Evolutionary conservation across 2,329 filamentous ascomycete genomes (phyloP).

Genomic region (Sporothrix globosa): DNA sequence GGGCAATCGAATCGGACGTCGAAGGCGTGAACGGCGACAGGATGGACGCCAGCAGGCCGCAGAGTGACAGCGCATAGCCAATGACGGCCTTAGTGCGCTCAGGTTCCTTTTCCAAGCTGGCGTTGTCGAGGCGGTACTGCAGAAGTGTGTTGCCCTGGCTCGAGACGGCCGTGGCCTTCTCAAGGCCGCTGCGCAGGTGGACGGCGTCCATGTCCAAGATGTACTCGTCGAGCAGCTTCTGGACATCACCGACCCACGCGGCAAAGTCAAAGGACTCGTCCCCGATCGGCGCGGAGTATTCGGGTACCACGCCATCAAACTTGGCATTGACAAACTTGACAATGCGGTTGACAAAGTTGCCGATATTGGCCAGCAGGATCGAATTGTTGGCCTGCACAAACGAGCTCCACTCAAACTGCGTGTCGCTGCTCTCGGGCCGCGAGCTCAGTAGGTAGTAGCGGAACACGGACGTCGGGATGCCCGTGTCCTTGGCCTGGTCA

Average conservation of each 20-base stretch:
- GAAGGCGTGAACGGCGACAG: conserved; percentile 83
- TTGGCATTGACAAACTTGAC: conserved; percentile 78
- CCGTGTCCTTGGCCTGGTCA: conserved; percentile 84
- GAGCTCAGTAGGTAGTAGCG: conserved; percentile 86
- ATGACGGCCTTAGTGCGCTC: conserved; percentile 63
- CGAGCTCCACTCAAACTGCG: conserved; percentile 56
- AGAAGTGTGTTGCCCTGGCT: conserved; percentile 56
- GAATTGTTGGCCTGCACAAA: conserved; percentile 88
- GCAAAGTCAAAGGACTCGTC: conserved; percentile 56
- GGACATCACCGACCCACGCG: conserved; percentile 64
- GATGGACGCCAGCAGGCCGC: conserved; percentile 78
- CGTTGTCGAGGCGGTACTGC: conserved; percentile 51
- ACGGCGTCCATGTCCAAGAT: conserved; percentile 69
- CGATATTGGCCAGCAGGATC: conserved; percentile 76
- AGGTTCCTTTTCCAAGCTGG: conserved; percentile 55
- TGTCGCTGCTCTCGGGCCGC: conserved; percentile 82
- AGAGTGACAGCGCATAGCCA: conserved; percentile 79
- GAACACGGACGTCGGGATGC: conserved; percentile 86
- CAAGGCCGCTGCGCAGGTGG: conserved; percentile 68
- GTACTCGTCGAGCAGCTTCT: conserved; percentile 68
- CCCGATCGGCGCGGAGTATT: conserved; percentile 57
- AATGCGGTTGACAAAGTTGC: conserved; percentile 74
- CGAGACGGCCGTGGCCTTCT: conserved; percentile 68
- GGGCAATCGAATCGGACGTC: conserved; percentile 73
- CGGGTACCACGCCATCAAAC: conserved; percentile 70